Conservation (phyloP, 192 early-diverging fungal species). For the Backusella tarrabulga region DNA sequence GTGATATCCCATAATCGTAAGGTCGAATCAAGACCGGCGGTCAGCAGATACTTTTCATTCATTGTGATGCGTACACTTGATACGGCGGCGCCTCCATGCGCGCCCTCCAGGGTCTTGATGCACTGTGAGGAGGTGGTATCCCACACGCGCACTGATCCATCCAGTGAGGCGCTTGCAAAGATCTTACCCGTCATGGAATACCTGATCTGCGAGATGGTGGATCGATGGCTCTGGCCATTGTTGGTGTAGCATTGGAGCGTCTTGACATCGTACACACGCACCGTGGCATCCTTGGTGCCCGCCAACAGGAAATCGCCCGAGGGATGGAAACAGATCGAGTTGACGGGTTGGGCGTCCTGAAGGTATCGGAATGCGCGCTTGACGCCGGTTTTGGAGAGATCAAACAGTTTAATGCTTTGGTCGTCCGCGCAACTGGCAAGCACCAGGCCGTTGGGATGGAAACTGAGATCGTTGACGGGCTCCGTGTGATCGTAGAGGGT, state of each 20-base stretch:
- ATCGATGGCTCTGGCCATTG: conserved; percentile 44
- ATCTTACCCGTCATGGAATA: conserved; percentile 69
- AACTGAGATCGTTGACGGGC: conserved; percentile 80
- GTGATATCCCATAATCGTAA: conserved; percentile 82
- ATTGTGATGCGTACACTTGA: conserved; percentile 74
- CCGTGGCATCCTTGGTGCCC: conserved; percentile 72
- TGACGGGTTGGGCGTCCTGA: conserved; percentile 75
- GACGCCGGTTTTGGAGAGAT: conserved; percentile 76
- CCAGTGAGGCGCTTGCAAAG: conserved; percentile 76
- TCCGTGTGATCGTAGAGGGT: conserved; percentile 87
- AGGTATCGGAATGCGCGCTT: conserved; percentile 86
- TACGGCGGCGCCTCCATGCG: conserved; percentile 74
- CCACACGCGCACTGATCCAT: conserved; percentile 88
- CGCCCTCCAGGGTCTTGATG: conserved; percentile 70
- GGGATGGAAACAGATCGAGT: conserved; percentile 90
- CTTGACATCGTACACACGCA: conserved; percentile 86
- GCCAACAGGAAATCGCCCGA: conserved; percentile 85
- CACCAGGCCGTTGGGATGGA: conserved; percentile 91
- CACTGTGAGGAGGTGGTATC: conserved; percentile 77
- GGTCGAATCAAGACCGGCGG: conserved; percentile 75
- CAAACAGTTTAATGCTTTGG: conserved; percentile 85
- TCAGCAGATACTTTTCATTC: conserved; percentile 73
- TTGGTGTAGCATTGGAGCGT: conserved; percentile 79
- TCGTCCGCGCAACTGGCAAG: conserved; percentile 88
- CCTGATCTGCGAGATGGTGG: conserved; percentile 65